A percentile compares a stretch with the other conserved stretches of the same genome.
Conservation (phyloP, 305 asterid species). For the Fraxinus paxiana region DNA sequence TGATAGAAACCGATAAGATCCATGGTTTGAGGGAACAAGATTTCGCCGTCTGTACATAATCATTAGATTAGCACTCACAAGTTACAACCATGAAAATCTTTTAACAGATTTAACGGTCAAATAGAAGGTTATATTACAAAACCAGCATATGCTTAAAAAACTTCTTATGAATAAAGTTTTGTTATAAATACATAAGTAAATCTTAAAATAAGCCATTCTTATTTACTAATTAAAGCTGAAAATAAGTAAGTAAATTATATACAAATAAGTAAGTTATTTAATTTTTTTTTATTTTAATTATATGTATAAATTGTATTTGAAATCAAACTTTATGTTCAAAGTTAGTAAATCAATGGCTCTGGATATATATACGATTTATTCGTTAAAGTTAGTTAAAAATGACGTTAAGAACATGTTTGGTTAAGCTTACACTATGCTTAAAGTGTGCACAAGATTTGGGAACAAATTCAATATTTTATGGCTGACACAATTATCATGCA, state of each 20-base stretch:
- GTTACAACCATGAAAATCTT: background rate
- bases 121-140: background rate
- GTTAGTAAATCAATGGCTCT: background rate
- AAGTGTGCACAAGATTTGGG: background rate
- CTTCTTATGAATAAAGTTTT: background rate
- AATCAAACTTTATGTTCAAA: background rate
- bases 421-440: background rate
- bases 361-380: background rate
- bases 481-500: background rate
- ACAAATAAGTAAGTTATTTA: background rate
- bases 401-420: background rate
- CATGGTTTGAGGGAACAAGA: conserved; percentile 18
- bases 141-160: background rate
- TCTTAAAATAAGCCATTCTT: background rate
- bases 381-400: background rate
- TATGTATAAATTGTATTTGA: background rate
- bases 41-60: conserved; percentile 27
- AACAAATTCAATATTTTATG: background rate
- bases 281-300: background rate
- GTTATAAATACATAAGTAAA: background rate
- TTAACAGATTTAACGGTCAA: background rate
- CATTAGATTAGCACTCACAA: conserved; percentile 18
- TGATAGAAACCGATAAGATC: conserved; percentile 22
- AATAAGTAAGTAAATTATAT: background rate
- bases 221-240: background rate